phyloP scores from a whole-genome alignment of 352 stramenopile genomes.

The Phytophthora pisi region DNA sequence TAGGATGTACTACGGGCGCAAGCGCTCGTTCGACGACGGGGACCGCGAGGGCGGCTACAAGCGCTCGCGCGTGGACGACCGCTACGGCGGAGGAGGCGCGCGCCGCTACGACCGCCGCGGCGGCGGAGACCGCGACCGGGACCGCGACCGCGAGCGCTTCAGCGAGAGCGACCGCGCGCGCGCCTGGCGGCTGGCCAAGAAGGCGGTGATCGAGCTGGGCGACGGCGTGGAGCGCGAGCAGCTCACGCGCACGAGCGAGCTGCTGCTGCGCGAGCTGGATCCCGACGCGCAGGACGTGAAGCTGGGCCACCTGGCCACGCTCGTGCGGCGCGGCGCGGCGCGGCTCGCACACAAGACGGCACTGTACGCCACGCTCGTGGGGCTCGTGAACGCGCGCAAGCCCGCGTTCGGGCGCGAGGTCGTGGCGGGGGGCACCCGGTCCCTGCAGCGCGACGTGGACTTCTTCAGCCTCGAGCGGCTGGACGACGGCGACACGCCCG shows the following conservation, averaged over 20 bases:
- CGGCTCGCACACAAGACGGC: slow-evolving; percentile 75
- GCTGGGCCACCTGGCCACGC: slow-evolving; percentile 52
- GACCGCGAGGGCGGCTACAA: slow-evolving; percentile 60
- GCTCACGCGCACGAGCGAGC: slow-evolving; percentile 41
- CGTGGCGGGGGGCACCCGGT: slow-evolving; percentile 37
- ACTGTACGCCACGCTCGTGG: slow-evolving; percentile 70
- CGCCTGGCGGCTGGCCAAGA: slow-evolving; percentile 76
- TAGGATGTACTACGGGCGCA: slow-evolving; percentile 42
- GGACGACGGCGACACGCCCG: slow-evolving; percentile 21
- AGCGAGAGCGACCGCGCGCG: slow-evolving; percentile 72
- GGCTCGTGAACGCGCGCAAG: slow-evolving; percentile 71
- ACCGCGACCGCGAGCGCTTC: slow-evolving; percentile 34
- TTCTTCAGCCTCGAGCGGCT: slow-evolving; percentile 52
- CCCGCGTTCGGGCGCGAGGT: slow-evolving; percentile 60
- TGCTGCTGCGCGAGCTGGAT: slow-evolving; percentile 63
- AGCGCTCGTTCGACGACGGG: slow-evolving; percentile 70
- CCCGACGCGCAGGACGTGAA: slow-evolving; percentile 62
- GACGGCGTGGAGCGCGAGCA: slow-evolving; percentile 66
- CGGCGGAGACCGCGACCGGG: no score
- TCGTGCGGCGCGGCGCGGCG: slow-evolving; percentile 59
- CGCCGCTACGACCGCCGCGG: slow-evolving; percentile 45
- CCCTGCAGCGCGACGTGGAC: slow-evolving; percentile 64
- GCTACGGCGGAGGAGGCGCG: slow-evolving; percentile 19
- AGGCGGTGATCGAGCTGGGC: slow-evolving; percentile 73
- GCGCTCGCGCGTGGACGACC: slow-evolving; percentile 60